A percentile compares a stretch with the other conserved stretches of the same genome.
Evolutionary conservation across 345 rosid genomes (phyloP).

Genomic region (Citrus inodora): DNA sequence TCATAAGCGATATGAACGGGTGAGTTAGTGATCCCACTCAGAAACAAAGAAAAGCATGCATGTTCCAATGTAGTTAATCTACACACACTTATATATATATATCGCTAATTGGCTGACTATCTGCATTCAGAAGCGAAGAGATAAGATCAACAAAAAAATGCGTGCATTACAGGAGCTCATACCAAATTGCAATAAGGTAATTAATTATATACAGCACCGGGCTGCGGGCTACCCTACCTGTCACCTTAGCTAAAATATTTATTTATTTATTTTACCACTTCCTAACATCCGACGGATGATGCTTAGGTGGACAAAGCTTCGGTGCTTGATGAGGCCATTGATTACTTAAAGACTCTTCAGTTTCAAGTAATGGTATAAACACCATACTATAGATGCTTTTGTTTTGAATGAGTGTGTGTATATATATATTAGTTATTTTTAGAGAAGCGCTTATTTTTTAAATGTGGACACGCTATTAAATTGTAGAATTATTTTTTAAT

Average conservation of each 20-base stretch:
- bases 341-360: slow-evolving; percentile 62
- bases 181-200: slow-evolving; percentile 71
- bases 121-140: slow-evolving; percentile 50
- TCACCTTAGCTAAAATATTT: background rate
- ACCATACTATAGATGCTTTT: background rate
- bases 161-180: slow-evolving; percentile 56
- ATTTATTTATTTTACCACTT: background rate
- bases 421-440: too few species aligned
- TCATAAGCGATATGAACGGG: slow-evolving; percentile 47
- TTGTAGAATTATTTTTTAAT: too few species aligned
- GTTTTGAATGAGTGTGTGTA: background rate
- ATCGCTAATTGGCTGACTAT: background rate
- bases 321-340: slow-evolving; percentile 66
- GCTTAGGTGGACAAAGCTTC: slow-evolving; percentile 59
- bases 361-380: slow-evolving; percentile 67
- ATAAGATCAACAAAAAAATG: slow-evolving; percentile 64
- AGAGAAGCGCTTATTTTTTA: too few species aligned
- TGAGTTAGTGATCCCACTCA: slow-evolving; percentile 11
- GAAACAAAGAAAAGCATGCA: background rate
- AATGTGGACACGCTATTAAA: rapidly evolving
- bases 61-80: background rate
- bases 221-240: too few species aligned
- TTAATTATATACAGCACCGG: too few species aligned
- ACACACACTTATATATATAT: background rate
- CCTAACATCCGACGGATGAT: background rate